These are phyloP conservation scores for Trypanosoma avium DNA, from an alignment of 208 protist species.

Conservation along the genomic window DNA sequence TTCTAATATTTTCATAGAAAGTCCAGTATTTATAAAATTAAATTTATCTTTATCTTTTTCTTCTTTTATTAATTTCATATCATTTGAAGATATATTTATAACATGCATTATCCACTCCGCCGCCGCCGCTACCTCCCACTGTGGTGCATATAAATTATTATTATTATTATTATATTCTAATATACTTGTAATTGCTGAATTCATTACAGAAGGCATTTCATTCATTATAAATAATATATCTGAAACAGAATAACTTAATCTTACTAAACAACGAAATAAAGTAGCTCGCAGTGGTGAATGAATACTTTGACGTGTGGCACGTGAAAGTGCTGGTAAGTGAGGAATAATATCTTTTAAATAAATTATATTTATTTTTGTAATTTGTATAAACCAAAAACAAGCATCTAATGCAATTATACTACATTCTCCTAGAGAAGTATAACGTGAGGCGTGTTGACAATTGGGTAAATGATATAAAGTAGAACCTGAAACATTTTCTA, in stretches of 20 bases:
- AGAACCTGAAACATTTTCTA: constrained; percentile 47
- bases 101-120: constrained; percentile 68
- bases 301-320: constrained; percentile 59
- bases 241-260: constrained; percentile 36
- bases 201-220: constrained; percentile 67
- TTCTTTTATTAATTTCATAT: no score
- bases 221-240: constrained; percentile 41
- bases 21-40: constrained; percentile 28
- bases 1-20: constrained; percentile 35
- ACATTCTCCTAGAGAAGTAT: constrained; percentile 77
- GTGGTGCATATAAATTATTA: no score
- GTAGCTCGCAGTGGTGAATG: constrained; percentile 59
- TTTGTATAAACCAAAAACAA: constrained; percentile 40
- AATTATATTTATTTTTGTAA: constrained; percentile 27
- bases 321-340: constrained; percentile 39
- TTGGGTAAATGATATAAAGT: constrained; percentile 51
- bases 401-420: constrained; percentile 63
- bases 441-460: constrained; percentile 52
- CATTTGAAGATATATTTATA: constrained; percentile 17
- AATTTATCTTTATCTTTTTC: constrained; percentile 27
- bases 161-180: constrained; percentile 40
- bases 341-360: constrained; percentile 47
- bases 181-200: constrained; percentile 56
- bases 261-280: constrained; percentile 50
- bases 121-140: constrained; percentile 75